Base-by-base conservation (phyloP, 345 rosid genomes). In the Moricandia arvensis region DNA sequence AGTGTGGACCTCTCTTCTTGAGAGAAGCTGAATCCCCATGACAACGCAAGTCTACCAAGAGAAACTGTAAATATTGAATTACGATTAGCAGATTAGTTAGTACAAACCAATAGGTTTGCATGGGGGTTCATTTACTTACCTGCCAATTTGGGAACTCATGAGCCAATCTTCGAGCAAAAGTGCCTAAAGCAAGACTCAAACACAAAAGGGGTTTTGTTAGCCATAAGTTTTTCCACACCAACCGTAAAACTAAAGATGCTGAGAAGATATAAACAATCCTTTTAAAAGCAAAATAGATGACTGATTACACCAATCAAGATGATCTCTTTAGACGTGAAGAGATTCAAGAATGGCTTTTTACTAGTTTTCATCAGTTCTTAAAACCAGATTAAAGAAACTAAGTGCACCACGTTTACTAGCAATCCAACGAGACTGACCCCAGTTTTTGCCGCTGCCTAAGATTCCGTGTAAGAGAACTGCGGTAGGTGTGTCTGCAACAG, bases 401-500 rank as follows among this genome's bases (percentile, higher is more conserved):
- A 30, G 30, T 1, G 15, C 12, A 68, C n/a, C 1, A 55, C 4
- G 12, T 75, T 51, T 37, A 72, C 55, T 35, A 68, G 18, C 16
- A 57, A 75, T 33, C 7, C 16, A 0, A 6, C 1, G 38, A 31
- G n/a, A 80, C 91, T 64, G 75, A 94, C 98, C 91, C 97, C 95
- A 94, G 69, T 94, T 94, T 79, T 94, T 94, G 66, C 95, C 77
- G 78, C 96, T 77, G 61, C 98, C 98, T 15, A 94, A 80, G 69
- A 94, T 94, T 18, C 98, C 98, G 51, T 94, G 98, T 78, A 94
- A 54, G 78, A 94, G 96, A 61, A 94, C 88, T 24, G 98, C 98
- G 0, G 97, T 94, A 11, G 97, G 98, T 62, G 96, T 89, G 47
- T 94, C 96, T 3, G 89, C 88, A 55, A 80, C 77, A 41, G 93